Percentiles rank a stretch among this genome's conserved stretches.
phyloP scores from a whole-genome alignment of 495 filamentous ascomycete genomes.

The Aspergillus ostianus region DNA sequence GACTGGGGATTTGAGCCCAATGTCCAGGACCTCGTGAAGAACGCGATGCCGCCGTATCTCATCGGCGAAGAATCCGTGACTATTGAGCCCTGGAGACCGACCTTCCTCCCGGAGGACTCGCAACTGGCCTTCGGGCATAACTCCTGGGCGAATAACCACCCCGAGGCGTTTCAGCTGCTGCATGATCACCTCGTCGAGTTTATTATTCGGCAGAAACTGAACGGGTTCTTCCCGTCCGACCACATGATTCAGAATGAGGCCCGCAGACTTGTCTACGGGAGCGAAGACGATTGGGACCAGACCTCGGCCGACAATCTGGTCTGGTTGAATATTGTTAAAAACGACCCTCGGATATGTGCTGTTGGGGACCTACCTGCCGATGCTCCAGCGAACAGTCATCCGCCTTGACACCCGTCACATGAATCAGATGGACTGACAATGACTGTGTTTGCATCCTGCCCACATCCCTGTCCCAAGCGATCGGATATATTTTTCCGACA shows the following conservation, averaged over 20 bases:
- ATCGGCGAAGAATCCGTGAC: slow-evolving; percentile 28
- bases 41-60: slow-evolving; percentile 57
- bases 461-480: not conserved
- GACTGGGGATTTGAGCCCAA: slow-evolving; percentile 65
- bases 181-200: slow-evolving; percentile 24
- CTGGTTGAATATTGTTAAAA: slow-evolving; percentile 40
- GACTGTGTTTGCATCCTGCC: not conserved
- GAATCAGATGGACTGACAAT: not conserved
- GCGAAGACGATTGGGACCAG: slow-evolving; percentile 63
- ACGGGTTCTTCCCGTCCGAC: slow-evolving; percentile 24
- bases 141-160: not conserved
- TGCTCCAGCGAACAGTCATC: not conserved
- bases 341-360: not conserved
- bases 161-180: slow-evolving; percentile 12
- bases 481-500: no score
- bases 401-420: not conserved
- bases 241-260: slow-evolving; percentile 41
- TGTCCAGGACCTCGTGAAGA: slow-evolving; percentile 60
- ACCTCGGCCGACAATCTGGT: slow-evolving; percentile 58
- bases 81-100: slow-evolving; percentile 32
- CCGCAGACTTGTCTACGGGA: slow-evolving; percentile 57
- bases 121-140: not conserved
- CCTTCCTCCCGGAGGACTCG: not conserved
- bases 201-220: slow-evolving; percentile 16
- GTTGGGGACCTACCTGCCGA: not conserved